Conservation (phyloP, 2,329 filamentous ascomycete species). For the Neonectria faginata region DNA sequence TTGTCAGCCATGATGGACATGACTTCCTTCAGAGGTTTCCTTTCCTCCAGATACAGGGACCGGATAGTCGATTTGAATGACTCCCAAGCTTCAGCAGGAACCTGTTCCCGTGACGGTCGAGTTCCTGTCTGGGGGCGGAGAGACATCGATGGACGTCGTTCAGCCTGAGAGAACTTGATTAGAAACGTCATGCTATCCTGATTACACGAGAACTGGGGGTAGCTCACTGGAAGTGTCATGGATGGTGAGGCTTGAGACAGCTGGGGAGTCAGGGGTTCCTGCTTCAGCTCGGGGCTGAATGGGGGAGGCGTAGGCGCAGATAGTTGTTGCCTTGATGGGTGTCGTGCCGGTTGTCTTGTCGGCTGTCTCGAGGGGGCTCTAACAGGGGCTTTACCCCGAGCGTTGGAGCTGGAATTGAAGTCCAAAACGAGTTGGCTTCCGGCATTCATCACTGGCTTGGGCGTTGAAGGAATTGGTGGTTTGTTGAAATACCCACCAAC, state of each 20-base stretch:
- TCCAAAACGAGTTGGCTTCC: slow-evolving; percentile 54
- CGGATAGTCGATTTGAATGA: slow-evolving; percentile 60
- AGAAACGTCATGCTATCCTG: slow-evolving; percentile 4
- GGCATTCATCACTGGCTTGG: slow-evolving; percentile 52
- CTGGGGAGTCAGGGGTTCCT: slow-evolving; percentile 48
- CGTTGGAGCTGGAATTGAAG: slow-evolving; percentile 48
- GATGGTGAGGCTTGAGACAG: slow-evolving; percentile 44
- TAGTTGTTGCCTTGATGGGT: slow-evolving; percentile 39
- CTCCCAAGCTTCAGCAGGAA: slow-evolving; percentile 61
- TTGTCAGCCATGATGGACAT: slow-evolving; percentile 64
- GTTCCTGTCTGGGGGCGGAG: slow-evolving; percentile 48
- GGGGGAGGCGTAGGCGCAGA: slow-evolving; percentile 34
- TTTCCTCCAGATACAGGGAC: slow-evolving; percentile 60
- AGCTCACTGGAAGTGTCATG: slow-evolving; percentile 45
- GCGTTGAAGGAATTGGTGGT: slow-evolving; percentile 54
- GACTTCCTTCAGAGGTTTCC: slow-evolving; percentile 64
- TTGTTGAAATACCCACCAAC: slow-evolving; percentile 49
- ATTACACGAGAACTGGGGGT: neutral
- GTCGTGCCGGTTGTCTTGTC: slow-evolving; percentile 42
- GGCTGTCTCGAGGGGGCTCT: slow-evolving; percentile 49
- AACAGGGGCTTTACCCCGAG: slow-evolving; percentile 51
- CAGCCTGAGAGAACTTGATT: slow-evolving; percentile 37
- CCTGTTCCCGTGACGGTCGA: slow-evolving; percentile 57
- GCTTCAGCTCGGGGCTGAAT: slow-evolving; percentile 46
- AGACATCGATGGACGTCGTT: slow-evolving; percentile 46